A percentile compares a stretch with the other conserved stretches of the same genome.
Conservation (phyloP, 2,329 filamentous ascomycete genomes). For the Scortechinia acanthostroma region DNA sequence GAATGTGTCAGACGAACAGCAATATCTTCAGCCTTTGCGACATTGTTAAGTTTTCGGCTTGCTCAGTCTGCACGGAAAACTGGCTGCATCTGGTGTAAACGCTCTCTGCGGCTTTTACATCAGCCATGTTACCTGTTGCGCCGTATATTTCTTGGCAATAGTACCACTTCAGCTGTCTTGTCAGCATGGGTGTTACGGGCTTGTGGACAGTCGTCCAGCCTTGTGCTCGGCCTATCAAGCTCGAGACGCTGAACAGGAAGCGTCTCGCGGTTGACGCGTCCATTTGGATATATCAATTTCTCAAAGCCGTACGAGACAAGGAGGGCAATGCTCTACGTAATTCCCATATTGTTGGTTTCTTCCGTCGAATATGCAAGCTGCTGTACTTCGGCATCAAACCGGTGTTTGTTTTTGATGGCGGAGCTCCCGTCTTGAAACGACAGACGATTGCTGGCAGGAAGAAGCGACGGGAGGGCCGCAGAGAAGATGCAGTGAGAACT, state of each 20-base stretch:
- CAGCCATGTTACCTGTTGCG: too few relatives aligned
- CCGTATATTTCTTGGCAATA: too few relatives aligned
- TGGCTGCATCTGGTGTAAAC: too few relatives aligned
- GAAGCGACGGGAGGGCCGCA: conserved; percentile 73
- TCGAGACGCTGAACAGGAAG: conserved; percentile 92
- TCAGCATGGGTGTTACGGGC: conserved; percentile 86
- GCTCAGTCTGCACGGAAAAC: too few relatives aligned
- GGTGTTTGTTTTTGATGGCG: conserved; percentile 96
- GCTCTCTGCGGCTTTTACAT: too few relatives aligned
- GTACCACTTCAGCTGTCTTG: too few relatives aligned
- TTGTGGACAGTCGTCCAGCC: conserved; percentile 96
- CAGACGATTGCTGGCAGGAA: conserved; percentile 80
- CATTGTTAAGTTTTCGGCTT: too few relatives aligned
- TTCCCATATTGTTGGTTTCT: conserved; percentile 94
- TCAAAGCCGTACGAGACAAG: conserved; percentile 97
- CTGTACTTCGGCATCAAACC: conserved; percentile 94
- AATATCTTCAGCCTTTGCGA: too few relatives aligned
- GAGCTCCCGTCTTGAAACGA: conserved; percentile 81
- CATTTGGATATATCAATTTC: conserved; percentile 99
- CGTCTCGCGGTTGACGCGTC: conserved; percentile 94
- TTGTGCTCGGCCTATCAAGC: conserved; percentile 88
- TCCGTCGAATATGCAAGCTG: conserved; percentile 94
- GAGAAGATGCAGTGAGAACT: conserved; percentile 87
- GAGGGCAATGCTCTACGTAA: conserved; percentile 95
- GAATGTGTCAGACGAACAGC: too few relatives aligned